A percentile compares a stretch with the other conserved stretches of the same genome.
Conservation (phyloP, 2,329 filamentous ascomycete genomes). For the Pseudogymnoascus sp. region DNA sequence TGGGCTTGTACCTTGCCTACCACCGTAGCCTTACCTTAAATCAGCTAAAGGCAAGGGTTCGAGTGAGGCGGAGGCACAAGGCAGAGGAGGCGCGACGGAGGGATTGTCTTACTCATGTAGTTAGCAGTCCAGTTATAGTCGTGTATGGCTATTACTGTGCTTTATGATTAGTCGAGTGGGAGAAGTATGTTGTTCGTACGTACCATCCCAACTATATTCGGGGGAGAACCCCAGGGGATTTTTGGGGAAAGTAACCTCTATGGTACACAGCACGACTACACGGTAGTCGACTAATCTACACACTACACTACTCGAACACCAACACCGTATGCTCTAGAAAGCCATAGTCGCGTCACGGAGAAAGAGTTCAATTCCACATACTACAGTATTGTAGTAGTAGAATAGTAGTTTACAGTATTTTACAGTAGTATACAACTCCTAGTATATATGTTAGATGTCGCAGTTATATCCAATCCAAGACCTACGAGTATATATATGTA, state of each 20-base stretch:
- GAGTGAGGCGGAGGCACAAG: not conserved
- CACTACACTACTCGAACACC: not conserved
- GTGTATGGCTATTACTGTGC: too few relatives aligned
- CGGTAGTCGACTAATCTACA: not conserved
- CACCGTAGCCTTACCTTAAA: conserved; percentile 8
- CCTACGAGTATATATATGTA: too few relatives aligned
- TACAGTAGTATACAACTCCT: too few relatives aligned
- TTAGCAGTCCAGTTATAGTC: too few relatives aligned
- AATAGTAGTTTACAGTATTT: too few relatives aligned
- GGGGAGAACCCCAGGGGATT: not conserved
- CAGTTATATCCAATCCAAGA: too few relatives aligned
- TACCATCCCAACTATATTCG: not conserved
- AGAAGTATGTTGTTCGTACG: not conserved
- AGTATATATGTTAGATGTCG: too few relatives aligned
- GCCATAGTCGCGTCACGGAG: too few relatives aligned
- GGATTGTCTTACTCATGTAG: not conserved
- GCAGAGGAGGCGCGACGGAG: not conserved
- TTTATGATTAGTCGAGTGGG: too few relatives aligned
- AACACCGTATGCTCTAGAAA: not conserved
- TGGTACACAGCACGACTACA: too few relatives aligned
- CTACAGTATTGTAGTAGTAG: too few relatives aligned
- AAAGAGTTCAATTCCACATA: not conserved
- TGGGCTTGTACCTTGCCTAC: not conserved
- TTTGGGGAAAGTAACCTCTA: not conserved
- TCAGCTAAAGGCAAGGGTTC: not conserved